Conservation (phyloP, 2,329 filamentous ascomycete species). For the Calonectria hongkongensis region DNA sequence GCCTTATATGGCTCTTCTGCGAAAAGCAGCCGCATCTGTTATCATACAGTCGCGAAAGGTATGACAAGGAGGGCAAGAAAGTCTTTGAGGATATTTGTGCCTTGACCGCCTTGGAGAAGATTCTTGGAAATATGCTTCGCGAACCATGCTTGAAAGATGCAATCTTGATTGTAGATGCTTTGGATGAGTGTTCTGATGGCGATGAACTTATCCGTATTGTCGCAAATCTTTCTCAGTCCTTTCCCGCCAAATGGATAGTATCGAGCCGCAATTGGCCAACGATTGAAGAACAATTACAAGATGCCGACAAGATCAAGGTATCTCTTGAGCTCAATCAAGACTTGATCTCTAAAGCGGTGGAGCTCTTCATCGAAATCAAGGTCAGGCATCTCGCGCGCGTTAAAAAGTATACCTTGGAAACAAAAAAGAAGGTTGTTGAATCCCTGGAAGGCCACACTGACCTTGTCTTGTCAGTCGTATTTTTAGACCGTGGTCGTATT, state of each 20-base stretch:
- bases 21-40: conserved; percentile 58
- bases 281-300: conserved; percentile 59
- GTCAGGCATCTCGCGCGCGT: neutral
- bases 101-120: conserved; percentile 59
- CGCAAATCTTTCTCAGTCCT: neutral
- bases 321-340: conserved; percentile 61
- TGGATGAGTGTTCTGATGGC: neutral
- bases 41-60: conserved; percentile 58
- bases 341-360: conserved; percentile 59
- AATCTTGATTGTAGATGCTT: conserved; percentile 39
- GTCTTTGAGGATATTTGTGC: conserved; percentile 64
- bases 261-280: conserved; percentile 46
- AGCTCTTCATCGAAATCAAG: conserved; percentile 56
- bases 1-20: conserved; percentile 65
- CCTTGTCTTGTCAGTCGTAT: neutral
- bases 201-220: neutral
- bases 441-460: neutral
- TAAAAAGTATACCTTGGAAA: conserved; percentile 24
- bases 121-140: conserved; percentile 63
- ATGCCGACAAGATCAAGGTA: conserved; percentile 50
- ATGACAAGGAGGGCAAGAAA: conserved; percentile 57
- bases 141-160: conserved; percentile 37
- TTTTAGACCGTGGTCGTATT: neutral
- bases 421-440: conserved; percentile 24
- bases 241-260: neutral